Percentiles rank a stretch among this genome's conserved stretches.
Conservation (phyloP, 2,329 filamentous ascomycete species). For the Phaeosphaeria sp. region DNA sequence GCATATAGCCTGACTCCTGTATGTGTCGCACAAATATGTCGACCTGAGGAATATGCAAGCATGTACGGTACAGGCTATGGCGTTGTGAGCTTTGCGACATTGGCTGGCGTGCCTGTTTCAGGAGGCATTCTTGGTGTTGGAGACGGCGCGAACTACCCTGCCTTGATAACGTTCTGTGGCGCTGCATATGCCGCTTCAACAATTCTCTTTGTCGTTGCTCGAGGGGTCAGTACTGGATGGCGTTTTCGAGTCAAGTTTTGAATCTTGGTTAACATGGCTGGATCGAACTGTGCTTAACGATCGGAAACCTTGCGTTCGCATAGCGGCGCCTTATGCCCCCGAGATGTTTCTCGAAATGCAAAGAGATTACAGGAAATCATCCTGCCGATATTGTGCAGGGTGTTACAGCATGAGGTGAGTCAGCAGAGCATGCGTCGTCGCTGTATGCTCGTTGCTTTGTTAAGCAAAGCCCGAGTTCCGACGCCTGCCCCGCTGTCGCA, state of each 20-base stretch:
- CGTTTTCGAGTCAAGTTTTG: slow-evolving; percentile 3
- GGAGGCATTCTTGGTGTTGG: slow-evolving; percentile 56
- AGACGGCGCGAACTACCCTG: slow-evolving; percentile 27
- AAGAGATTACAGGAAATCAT: not conserved
- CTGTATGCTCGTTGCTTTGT: not conserved
- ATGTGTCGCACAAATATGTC: slow-evolving; percentile 51
- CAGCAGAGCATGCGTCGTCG: not conserved
- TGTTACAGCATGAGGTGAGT: not conserved
- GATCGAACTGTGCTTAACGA: too few relatives aligned
- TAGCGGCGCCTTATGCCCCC: not conserved
- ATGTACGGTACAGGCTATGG: slow-evolving; percentile 60
- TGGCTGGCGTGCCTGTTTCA: slow-evolving; percentile 60
- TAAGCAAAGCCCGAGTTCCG: slow-evolving; percentile 1
- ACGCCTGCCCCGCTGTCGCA: not conserved
- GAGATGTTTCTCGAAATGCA: not conserved
- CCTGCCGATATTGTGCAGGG: not conserved
- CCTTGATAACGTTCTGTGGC: slow-evolving; percentile 8
- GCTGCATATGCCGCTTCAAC: slow-evolving; percentile 7
- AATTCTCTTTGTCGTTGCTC: slow-evolving; percentile 1
- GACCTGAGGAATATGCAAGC: slow-evolving; percentile 49
- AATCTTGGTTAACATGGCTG: too few relatives aligned
- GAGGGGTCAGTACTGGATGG: slow-evolving; percentile 6
- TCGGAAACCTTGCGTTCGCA: not conserved
- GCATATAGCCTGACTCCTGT: slow-evolving; percentile 48
- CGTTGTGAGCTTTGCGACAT: slow-evolving; percentile 53